Evolutionary conservation across 495 filamentous ascomycete genomes (phyloP).

Genomic region (Bacidia rubella): DNA sequence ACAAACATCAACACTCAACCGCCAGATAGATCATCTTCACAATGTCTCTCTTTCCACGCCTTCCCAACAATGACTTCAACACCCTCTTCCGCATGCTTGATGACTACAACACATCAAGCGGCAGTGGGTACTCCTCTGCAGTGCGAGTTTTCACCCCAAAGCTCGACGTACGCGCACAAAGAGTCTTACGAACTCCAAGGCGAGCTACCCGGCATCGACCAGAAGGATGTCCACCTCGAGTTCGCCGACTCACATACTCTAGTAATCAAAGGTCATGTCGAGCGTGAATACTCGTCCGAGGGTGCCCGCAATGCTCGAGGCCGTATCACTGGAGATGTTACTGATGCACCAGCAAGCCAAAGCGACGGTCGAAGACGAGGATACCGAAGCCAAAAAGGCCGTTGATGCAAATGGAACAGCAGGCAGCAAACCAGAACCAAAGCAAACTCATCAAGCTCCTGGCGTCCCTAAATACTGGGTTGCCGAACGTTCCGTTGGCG

Average conservation of each 20-base stretch:
- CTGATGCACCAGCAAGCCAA: slow-evolving; percentile 26
- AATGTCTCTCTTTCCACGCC: slow-evolving; percentile 6
- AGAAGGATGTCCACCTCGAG: slow-evolving; percentile 63
- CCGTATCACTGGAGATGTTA: slow-evolving; percentile 9
- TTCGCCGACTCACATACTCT: slow-evolving; percentile 69
- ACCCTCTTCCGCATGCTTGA: slow-evolving; percentile 35
- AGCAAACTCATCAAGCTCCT: slow-evolving; percentile 6
- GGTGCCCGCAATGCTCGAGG: slow-evolving; percentile 20
- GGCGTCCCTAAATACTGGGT: slow-evolving; percentile 53
- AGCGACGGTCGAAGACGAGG: slow-evolving; percentile 51
- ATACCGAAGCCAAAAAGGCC: slow-evolving; percentile 20
- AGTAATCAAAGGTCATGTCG: slow-evolving; percentile 51
- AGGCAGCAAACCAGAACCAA: not conserved
- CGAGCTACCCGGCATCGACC: slow-evolving; percentile 70
- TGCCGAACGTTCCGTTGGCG: slow-evolving; percentile 60
- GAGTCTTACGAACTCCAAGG: slow-evolving; percentile 66
- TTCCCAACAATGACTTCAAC: slow-evolving; percentile 23
- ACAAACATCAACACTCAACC: not conserved
- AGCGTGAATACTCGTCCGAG: slow-evolving; percentile 40
- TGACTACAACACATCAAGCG: slow-evolving; percentile 2
- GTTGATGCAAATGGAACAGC: too few relatives aligned
- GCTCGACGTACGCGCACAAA: slow-evolving; percentile 62
- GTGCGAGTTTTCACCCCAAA: slow-evolving; percentile 45
- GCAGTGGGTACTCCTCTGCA: slow-evolving; percentile 12
- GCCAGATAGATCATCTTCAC: not conserved